phyloP scores from a whole-genome alignment of 257 asterid genomes.

The Orobanche coerulescens region DNA sequence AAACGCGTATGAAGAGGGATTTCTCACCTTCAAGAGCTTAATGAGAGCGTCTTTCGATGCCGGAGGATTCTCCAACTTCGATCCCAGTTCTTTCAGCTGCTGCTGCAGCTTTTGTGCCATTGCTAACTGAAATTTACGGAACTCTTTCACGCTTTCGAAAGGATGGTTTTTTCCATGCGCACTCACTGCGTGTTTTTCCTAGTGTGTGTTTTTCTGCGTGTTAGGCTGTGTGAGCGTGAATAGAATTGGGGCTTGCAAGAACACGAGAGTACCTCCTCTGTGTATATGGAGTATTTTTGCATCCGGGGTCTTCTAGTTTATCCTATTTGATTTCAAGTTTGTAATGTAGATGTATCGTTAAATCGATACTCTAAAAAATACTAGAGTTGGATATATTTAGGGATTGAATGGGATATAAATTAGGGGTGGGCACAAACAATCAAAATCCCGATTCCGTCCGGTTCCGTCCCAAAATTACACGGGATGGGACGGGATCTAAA shows the following conservation, averaged over 20 bases:
- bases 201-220: background rate
- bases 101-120: conserved; percentile 64
- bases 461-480: too few species aligned
- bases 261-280: conserved; percentile 20
- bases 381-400: too few species aligned
- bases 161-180: conserved; percentile 15
- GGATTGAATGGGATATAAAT: too few species aligned
- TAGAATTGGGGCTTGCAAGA: conserved; percentile 31
- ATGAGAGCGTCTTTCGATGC: conserved; percentile 65
- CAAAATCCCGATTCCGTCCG: too few species aligned
- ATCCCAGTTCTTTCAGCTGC: conserved; percentile 66
- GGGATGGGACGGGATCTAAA: too few species aligned
- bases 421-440: too few species aligned
- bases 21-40: conserved; percentile 59
- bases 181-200: conserved; percentile 22
- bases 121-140: conserved; percentile 8
- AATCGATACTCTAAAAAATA: too few species aligned
- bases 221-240: conserved; percentile 1
- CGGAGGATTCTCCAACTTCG: conserved; percentile 59
- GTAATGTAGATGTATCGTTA: too few species aligned
- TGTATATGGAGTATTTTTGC: conserved; percentile 14
- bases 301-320: background rate
- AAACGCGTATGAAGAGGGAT: background rate
- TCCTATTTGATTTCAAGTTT: background rate
- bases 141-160: conserved; percentile 15